These are phyloP conservation scores for Thielaviopsis musarum DNA, from an alignment of 2,329 filamentous ascomycete genomes.

Conservation along the genomic window DNA sequence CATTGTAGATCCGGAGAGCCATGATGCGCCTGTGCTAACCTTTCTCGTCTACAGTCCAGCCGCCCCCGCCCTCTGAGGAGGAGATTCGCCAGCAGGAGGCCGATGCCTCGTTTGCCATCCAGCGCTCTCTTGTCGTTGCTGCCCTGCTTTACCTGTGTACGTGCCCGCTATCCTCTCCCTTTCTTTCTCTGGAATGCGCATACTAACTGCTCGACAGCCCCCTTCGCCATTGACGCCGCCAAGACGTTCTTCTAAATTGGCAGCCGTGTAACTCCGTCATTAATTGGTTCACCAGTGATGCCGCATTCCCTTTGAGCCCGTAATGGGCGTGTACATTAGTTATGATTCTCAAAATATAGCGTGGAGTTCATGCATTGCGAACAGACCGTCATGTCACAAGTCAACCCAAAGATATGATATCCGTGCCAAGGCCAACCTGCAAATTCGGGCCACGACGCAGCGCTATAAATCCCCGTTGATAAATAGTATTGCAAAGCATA, in stretches of 20 bases:
- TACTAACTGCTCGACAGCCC: slow-evolving; percentile 24
- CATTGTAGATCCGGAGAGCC: too few relatives aligned
- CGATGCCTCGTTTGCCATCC: slow-evolving; percentile 49
- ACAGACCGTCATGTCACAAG: neutral
- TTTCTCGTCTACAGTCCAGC: slow-evolving; percentile 31
- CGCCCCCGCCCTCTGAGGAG: slow-evolving; percentile 51
- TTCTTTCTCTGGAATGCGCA: too few relatives aligned
- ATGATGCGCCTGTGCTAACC: neutral
- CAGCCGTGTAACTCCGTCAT: neutral
- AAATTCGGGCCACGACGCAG: too few relatives aligned
- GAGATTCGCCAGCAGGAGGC: slow-evolving; percentile 55
- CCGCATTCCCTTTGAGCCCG: neutral
- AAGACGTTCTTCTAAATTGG: slow-evolving; percentile 25
- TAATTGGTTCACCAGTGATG: neutral
- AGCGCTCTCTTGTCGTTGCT: slow-evolving; percentile 47
- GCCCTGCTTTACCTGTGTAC: slow-evolving; percentile 62
- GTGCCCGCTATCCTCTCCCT: slow-evolving; percentile 17
- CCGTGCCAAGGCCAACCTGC: too few relatives aligned
- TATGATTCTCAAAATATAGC: slow-evolving; percentile 1
- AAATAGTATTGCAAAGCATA: too few relatives aligned
- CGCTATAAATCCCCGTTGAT: too few relatives aligned
- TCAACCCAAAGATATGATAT: neutral
- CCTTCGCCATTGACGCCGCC: slow-evolving; percentile 39
- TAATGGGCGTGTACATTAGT: slow-evolving; percentile 7
- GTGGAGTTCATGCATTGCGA: neutral